Evolutionary conservation across 2,329 filamentous ascomycete genomes (phyloP).

Genomic region (Trichoderma arundinaceum): DNA sequence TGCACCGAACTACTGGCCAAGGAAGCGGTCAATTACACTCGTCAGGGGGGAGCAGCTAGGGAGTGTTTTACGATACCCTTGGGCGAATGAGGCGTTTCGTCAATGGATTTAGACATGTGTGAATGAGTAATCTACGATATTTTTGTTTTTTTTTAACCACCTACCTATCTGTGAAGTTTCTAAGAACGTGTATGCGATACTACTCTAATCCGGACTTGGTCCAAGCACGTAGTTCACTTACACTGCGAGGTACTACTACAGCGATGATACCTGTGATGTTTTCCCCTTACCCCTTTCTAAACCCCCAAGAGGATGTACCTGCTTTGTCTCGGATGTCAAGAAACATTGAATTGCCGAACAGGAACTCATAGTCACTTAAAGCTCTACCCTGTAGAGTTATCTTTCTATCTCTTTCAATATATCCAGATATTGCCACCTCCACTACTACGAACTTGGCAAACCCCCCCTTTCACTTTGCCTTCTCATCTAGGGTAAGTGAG

Average conservation of each 20-base stretch:
- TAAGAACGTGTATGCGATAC: too few species aligned
- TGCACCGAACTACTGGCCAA: neutral
- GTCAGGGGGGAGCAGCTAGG: neutral
- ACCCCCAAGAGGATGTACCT: neutral
- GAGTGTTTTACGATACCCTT: slow-evolving; percentile 23
- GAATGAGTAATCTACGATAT: neutral
- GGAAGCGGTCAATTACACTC: slow-evolving; percentile 5
- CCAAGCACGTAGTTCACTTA: too few species aligned
- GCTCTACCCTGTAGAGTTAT: neutral
- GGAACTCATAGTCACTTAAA: too few species aligned
- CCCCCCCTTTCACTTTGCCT: neutral
- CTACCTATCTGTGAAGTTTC: too few species aligned
- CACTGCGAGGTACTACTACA: too few species aligned
- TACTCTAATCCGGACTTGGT: too few species aligned
- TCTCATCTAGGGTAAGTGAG: slow-evolving; percentile 25
- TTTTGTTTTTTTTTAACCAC: neutral
- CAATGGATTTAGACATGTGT: slow-evolving; percentile 24
- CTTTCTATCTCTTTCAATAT: neutral
- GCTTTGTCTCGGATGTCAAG: neutral
- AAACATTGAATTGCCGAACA: too few species aligned
- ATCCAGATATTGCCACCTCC: neutral
- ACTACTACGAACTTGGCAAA: too few species aligned
- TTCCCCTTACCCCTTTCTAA: neutral
- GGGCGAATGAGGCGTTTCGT: slow-evolving; percentile 26
- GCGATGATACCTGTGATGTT: neutral